Base-by-base conservation (phyloP, 2,329 filamentous ascomycete genomes). In the Ascomycota sp. region DNA sequence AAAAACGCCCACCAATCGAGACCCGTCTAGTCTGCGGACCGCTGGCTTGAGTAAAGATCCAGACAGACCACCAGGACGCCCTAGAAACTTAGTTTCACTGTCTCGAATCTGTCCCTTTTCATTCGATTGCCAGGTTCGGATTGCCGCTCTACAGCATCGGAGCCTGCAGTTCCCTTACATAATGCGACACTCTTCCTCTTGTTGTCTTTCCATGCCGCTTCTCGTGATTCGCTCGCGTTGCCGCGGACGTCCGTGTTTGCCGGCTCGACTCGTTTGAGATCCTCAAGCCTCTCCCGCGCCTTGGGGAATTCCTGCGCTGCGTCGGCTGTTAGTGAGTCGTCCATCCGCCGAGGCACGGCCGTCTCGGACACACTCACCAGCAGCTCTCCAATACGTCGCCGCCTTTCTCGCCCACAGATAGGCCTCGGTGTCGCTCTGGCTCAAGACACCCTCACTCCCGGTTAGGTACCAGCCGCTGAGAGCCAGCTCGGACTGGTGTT, bases 381-480 rank as follows among this genome's bases (percentile, higher is more conserved):
- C 89, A 53, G 89, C 85, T 50, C 86, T 68, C 68, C 85, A 94
- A 56, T 98, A 98, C 89, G 89, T 98, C 42, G 89, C 89, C 2
- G 89, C 86, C 53, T 94, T 95, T 15, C 86, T 65, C 8, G 89
- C 86, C 89, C 89, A 98, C 2, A 98, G 66, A 49, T 94, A 98
- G 1, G 89, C 89, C 50, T 98, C 89, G 0, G 81, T 91, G 43
- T 98, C 89, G 47, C 75, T 92, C 51, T 94, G 86, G 43, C 79
- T 72, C 31, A 98, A 56, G 7, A 95, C 80, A 1, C 80, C 80
- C 32, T 91, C 80, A 23, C 71, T 75, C 2, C 89, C 89, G 0
- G 89, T 98, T 27, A 98, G 58, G 48, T 98, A 98, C 85, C 85
- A 89, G n/a, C 80, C 80, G 42, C 73, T 79, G 13, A 89, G 62